Evolutionary conservation across 768 basidiomycete genomes (phyloP), one percentile per base, ranked within the genome.

Genomic region (Trametes cinnabarina): DNA sequence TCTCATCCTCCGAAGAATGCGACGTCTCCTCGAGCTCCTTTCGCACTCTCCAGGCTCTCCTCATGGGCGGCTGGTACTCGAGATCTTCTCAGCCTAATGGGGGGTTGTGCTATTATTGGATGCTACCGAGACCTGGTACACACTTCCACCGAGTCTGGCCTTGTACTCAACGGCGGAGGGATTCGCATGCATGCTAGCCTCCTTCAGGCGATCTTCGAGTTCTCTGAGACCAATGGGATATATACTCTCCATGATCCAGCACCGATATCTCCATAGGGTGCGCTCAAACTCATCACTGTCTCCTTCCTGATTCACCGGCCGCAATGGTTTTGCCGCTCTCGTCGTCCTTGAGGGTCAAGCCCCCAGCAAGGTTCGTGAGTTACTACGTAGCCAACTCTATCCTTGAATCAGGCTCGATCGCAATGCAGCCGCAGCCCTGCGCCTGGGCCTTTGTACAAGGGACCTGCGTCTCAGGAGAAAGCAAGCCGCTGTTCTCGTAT

Each of bases 401-500:
- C 30, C 30, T 41, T 46, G 46, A 19, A 40, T 8, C 46, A 30
- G 53, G 35, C 54, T 32, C 54, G 54, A 55, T 55, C 46, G 46
- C 44, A 55, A 55, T 26, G 54, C 46, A 48, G 54, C 44, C 44
- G 43, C 53, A 17, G 23, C 44, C 28, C 51, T 43, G 37, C 12
- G 50, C 26, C 50, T 30, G 25, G 52, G 22, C 52, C 52, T 4
- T 30, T 8, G 32, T n/a, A 6, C 17, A 25, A 15, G 23, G 44
- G 12, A 7, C 34, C 35, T 23, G 11, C 25, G 1, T n/a, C n/a
- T 23, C 34, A 40, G 25, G 37, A 44, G 52, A 35, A 34, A 25
- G 54, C 46, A 55, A 55, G 54, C 54, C 54, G 46, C 54, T 55
- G 28, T 17, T 25, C 30, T 14, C 26, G 52, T 22, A 25, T 25